A percentile compares a stretch with the other conserved stretches of the same genome.
phyloP scores from a whole-genome alignment of 2,329 filamentous ascomycete species.

The Arthrobotrys sphaeroides region DNA sequence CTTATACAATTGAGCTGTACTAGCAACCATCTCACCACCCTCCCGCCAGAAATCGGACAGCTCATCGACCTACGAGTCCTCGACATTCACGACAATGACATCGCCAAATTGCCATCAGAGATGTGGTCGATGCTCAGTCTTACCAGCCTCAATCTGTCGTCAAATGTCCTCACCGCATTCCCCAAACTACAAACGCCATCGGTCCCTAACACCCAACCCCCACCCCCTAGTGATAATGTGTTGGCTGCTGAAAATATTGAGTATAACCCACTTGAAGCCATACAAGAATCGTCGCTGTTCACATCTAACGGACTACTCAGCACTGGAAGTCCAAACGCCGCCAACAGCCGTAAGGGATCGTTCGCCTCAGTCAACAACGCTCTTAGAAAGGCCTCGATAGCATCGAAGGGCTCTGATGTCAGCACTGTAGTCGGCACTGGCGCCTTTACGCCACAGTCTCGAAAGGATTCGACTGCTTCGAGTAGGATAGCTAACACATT shows the following conservation, averaged over 20 bases:
- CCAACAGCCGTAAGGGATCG: conserved; percentile 78
- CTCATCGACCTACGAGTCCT: conserved; percentile 83
- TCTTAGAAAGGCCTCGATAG: conserved; percentile 66
- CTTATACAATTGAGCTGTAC: conserved; percentile 94
- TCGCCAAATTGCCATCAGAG: conserved; percentile 86
- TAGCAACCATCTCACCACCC: conserved; percentile 83
- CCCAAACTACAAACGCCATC: conserved; percentile 74
- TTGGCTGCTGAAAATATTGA: conserved; percentile 57
- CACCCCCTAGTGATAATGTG: conserved; percentile 63
- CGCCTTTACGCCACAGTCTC: conserved; percentile 66
- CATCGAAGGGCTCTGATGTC: conserved; percentile 84
- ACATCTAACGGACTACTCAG: conserved; percentile 76
- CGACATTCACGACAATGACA: conserved; percentile 92
- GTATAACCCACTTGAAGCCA: conserved; percentile 31
- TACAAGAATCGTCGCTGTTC: conserved; percentile 74
- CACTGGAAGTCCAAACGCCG: conserved; percentile 75
- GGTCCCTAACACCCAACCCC: conserved; percentile 69
- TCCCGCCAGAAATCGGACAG: conserved; percentile 88
- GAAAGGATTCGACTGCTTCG: conserved; percentile 91
- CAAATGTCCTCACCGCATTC: conserved; percentile 89
- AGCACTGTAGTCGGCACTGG: conserved; percentile 71
- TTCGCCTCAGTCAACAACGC: conserved; percentile 70
- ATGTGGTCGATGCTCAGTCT: conserved; percentile 95
- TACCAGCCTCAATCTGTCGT: conserved; percentile 92
- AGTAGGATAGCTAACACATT: conserved; percentile 85